These are phyloP conservation scores for Auxenochlorella pyrenoidosa DNA, from an alignment of 139 green algal species.

Conservation along the genomic window DNA sequence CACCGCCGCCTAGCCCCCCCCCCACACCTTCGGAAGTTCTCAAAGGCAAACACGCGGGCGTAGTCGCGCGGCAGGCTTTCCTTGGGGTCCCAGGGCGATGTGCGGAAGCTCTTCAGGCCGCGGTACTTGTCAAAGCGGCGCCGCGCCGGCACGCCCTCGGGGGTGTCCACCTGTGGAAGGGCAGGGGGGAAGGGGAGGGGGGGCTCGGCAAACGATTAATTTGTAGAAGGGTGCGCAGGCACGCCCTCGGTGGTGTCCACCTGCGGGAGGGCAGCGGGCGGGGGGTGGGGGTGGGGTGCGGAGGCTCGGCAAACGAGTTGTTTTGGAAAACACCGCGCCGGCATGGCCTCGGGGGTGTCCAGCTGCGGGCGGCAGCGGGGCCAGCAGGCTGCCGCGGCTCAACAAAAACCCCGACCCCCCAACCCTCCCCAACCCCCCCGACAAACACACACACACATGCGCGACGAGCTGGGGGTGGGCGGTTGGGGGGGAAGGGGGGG, in stretches of 20 bases:
- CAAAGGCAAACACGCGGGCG: constrained; percentile 92
- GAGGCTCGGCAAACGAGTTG: no score
- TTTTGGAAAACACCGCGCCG: no score
- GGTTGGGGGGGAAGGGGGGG: no score
- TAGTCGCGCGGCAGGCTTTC: constrained; percentile 92
- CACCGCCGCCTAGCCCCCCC: not conserved
- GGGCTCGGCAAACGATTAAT: no score
- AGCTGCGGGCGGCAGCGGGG: no score
- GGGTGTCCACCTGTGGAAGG: constrained; percentile 79
- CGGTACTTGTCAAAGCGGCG: constrained; percentile 80
- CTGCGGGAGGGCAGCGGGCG: constrained; percentile 23
- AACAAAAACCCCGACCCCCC: no score
- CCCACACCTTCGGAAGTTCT: constrained; percentile 78
- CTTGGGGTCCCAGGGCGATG: constrained; percentile 89
- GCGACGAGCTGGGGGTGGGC: no score
- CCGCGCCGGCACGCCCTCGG: constrained; percentile 71
- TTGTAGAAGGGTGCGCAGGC: no score
- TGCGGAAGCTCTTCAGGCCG: constrained; percentile 93
- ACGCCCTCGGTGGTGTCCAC: constrained; percentile 83
- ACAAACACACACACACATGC: no score
- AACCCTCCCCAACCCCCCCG: no score
- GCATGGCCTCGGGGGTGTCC: constrained; percentile 77
- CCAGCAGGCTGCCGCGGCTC: no score
- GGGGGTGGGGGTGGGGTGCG: not conserved
- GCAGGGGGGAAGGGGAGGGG: no score